Evolutionary conservation across 2,329 filamentous ascomycete genomes (phyloP).

Genomic region (Aspergillus japonicus): DNA sequence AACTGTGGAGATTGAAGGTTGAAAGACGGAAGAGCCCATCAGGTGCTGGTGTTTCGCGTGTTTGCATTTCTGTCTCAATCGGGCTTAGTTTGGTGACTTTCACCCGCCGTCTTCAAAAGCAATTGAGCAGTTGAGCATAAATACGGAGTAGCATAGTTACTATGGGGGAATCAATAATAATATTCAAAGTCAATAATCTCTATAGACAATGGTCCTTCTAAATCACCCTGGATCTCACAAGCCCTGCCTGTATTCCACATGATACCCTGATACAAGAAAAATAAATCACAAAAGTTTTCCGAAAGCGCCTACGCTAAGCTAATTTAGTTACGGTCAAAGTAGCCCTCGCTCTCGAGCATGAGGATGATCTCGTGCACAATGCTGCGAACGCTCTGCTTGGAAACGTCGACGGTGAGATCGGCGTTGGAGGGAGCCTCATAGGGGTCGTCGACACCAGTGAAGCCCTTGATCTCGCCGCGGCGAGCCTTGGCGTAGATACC

Average conservation of each 20-base stretch:
- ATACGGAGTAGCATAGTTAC: no score
- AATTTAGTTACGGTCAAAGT: slow-evolving; percentile 65
- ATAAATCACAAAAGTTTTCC: slow-evolving; percentile 14
- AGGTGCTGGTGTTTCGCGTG: neutral
- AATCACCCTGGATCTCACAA: slow-evolving; percentile 16
- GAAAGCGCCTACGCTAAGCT: slow-evolving; percentile 13
- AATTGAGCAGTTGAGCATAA: slow-evolving; percentile 8
- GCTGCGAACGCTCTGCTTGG: slow-evolving; percentile 84
- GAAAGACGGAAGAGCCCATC: neutral
- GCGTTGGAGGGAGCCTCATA: slow-evolving; percentile 83
- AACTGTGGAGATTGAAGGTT: neutral
- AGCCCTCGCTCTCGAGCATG: slow-evolving; percentile 82
- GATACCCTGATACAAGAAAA: slow-evolving; percentile 14
- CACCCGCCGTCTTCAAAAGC: neutral
- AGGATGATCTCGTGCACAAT: slow-evolving; percentile 97
- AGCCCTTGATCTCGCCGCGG: slow-evolving; percentile 90
- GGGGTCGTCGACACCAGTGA: slow-evolving; percentile 96
- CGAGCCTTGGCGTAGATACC: slow-evolving; percentile 85
- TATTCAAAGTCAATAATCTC: slow-evolving; percentile 18
- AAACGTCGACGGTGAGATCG: slow-evolving; percentile 78
- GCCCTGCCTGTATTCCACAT: slow-evolving; percentile 16
- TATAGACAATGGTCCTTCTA: slow-evolving; percentile 17
- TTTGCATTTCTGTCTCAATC: slow-evolving; percentile 1
- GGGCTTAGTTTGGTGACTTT: neutral
- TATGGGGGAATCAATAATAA: slow-evolving; percentile 24